Conservation (phyloP, 257 asterid genomes). For the Cordia subcordata region DNA sequence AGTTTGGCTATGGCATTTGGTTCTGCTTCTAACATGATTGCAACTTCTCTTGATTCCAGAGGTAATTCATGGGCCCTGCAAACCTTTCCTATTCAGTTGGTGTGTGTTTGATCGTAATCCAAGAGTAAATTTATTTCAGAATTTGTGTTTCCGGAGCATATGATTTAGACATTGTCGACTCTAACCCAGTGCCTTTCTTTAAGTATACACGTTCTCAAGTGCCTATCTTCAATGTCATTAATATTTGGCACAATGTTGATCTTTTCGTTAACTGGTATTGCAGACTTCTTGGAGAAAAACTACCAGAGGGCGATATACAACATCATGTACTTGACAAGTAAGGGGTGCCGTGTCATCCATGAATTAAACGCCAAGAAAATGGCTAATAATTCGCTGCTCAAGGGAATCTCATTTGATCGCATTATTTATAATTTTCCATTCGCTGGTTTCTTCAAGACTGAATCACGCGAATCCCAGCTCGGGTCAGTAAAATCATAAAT, state of each 20-base stretch:
- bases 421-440: constrained; percentile 28
- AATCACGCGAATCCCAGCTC: constrained; percentile 14
- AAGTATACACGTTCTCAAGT: no score
- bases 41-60: constrained; percentile 33
- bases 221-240: no score
- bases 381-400: constrained; percentile 3
- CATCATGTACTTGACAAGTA: constrained; percentile 3
- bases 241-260: no score
- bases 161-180: no score
- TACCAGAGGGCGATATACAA: constrained; percentile 5
- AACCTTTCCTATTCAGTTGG: no score
- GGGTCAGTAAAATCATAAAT: constrained; percentile 5
- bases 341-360: constrained; percentile 15
- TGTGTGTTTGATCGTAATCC: no score
- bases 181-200: no score
- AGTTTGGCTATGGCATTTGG: constrained; percentile 28
- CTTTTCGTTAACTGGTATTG: neutral
- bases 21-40: constrained; percentile 26
- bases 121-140: no score
- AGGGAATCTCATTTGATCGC: constrained; percentile 5
- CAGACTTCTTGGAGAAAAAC: constrained; percentile 14
- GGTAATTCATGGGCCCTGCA: constrained; percentile 8
- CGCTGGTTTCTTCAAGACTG: constrained; percentile 27
- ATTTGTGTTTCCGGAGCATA: no score
- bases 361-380: constrained; percentile 14